Evolutionary conservation across 2,329 filamentous ascomycete species (phyloP), one percentile per base, ranked within the genome.

Genomic region (Fusarium sp.): DNA sequence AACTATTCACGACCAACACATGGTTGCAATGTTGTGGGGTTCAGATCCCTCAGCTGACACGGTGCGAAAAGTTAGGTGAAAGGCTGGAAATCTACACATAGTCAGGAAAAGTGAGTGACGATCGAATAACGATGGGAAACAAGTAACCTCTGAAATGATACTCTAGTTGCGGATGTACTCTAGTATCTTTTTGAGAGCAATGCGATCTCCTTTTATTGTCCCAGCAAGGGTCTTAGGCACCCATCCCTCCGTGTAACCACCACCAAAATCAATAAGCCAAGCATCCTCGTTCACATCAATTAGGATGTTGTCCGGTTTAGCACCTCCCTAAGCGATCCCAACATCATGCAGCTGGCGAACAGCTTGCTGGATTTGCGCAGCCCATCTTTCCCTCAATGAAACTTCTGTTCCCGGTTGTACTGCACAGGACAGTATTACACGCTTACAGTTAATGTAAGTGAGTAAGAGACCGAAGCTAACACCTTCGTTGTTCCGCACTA

Each of bases 211-310:
- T 10, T 65, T 29, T 0, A 37, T 7, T 7, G 23, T 65, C 11
- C 35, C 62, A 1, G 3, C 10, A 31, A 35, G 27, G 5, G 1
- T 21, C 19, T 41, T 37, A 0, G 35, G 39, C 18, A 65, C 48
- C 58, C 48, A 65, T n/a, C 48, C 58, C 21, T 19, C 27, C 0
- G 58, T 65, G 10, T 56, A 65, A 3, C 62, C 23, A 18, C 62
- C 62, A 14, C 58, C 58, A 19, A 65, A 63, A 25, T 56, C 58
- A 41, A 41, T 39, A 37, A 65, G 16, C 58, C 62, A 65, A 25
- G 62, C 48, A 48, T 65, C 35, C 5, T 42, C 0, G 2, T 55
- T 33, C 4, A 19, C 21, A 16, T 65, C 62, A 3, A 65, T 63
- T 1, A 63, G 35, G 12, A 63, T 18, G 7, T 65, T 65, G 2